These are phyloP conservation scores for Pyrenophora teres DNA, from an alignment of 2,329 filamentous ascomycete genomes.

Conservation along the genomic window DNA sequence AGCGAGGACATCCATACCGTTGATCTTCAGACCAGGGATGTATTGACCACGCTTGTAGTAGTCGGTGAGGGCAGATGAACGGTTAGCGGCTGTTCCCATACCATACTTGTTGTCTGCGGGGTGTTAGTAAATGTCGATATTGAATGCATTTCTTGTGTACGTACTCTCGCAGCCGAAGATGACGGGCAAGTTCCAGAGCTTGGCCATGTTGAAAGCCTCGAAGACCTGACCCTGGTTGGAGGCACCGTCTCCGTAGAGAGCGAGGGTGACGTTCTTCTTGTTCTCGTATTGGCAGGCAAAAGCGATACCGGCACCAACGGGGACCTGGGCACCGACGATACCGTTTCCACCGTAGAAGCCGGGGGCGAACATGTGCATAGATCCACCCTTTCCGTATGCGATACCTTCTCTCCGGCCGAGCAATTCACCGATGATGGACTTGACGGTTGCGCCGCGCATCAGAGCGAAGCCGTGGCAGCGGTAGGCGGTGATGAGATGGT, in stretches of 20 bases:
- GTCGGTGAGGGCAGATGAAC: conserved; percentile 93
- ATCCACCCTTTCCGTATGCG: conserved; percentile 97
- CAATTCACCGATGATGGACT: conserved; percentile 28
- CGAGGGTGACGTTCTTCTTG: conserved; percentile 82
- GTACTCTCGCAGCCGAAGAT: conserved; percentile 98
- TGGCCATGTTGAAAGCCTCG: conserved; percentile 99
- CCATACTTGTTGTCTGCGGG: conserved; percentile 98
- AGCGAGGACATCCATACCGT: conserved; percentile 98
- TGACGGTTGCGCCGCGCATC: conserved; percentile 83
- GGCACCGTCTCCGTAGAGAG: conserved; percentile 96
- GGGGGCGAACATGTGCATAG: conserved; percentile 99
- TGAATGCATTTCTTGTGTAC: conserved; percentile 46
- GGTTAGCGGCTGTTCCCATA: conserved; percentile 96
- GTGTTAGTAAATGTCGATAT: conserved; percentile 21
- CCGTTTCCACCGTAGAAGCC: conserved; percentile 99
- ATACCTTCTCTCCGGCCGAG: conserved; percentile 94
- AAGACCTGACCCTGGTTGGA: conserved; percentile 99
- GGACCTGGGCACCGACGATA: conserved; percentile 98
- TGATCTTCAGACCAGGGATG: conserved; percentile 98
- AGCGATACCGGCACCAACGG: conserved; percentile 92
- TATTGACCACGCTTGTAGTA: conserved; percentile 99
- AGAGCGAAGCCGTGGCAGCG: conserved; percentile 97
- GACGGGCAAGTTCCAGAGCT: conserved; percentile 95
- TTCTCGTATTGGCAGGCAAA: conserved; percentile 95
- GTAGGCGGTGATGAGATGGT: conserved; percentile 97